These are phyloP conservation scores for Fusarium sp. DNA, from an alignment of 2,329 filamentous ascomycete genomes.

Conservation along the genomic window DNA sequence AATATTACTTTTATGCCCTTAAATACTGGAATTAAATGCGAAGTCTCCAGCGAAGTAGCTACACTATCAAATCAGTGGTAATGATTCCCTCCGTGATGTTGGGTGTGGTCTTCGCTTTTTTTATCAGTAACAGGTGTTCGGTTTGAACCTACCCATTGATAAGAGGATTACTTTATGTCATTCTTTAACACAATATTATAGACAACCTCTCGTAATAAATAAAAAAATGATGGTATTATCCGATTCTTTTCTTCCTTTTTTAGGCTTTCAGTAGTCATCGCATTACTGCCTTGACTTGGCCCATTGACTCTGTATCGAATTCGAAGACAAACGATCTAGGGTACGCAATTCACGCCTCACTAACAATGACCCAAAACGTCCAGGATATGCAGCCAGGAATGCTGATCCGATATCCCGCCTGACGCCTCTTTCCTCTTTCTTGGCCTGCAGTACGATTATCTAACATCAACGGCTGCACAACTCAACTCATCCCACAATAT, in stretches of 20 bases:
- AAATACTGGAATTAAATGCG: too few species aligned
- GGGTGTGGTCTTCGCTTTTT: too few species aligned
- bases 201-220: fast-evolving
- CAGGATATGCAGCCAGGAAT: slow-evolving; percentile 29
- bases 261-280: neutral
- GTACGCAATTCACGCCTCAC: slow-evolving; percentile 1
- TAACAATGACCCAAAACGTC: slow-evolving; percentile 15
- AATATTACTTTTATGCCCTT: too few species aligned
- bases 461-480: slow-evolving; percentile 13
- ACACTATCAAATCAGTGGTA: too few species aligned
- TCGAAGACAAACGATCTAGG: slow-evolving; percentile 6
- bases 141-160: neutral
- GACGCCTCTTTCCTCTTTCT: slow-evolving; percentile 16
- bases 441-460: slow-evolving; percentile 25
- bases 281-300: neutral
- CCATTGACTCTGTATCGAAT: neutral
- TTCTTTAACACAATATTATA: fast-evolving
- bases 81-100: too few species aligned
- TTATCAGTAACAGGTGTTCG: too few species aligned
- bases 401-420: slow-evolving; percentile 26
- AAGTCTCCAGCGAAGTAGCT: too few species aligned
- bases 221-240: neutral
- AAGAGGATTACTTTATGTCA: neutral
- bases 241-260: neutral
- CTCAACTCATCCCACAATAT: neutral